Base-by-base conservation (phyloP, 495 filamentous ascomycete species). In the Neohortaea acidophila region DNA sequence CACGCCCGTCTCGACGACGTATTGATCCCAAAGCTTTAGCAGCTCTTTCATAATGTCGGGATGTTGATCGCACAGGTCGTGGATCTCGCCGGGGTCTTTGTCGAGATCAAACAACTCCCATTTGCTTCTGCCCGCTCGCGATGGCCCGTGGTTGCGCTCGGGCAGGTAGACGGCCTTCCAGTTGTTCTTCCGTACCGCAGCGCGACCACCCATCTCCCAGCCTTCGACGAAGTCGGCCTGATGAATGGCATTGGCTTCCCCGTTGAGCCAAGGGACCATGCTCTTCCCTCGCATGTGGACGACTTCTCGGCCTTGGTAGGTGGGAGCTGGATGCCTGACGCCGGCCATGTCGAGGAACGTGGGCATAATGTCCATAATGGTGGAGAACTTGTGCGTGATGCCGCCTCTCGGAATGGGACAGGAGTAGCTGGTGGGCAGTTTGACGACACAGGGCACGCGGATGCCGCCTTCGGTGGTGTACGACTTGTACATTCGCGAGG, bases 391-490 rank as follows among this genome's bases (percentile, higher is more conserved):
- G 34, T 37, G 34, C 23, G 22, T 26, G 22, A 37, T 34, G 15
- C 34, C 22, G 32, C 13, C 13, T 21, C 21, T 34, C 6, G 32
- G 32, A 5, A 21, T 15, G 5, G 32, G 32, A 34, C 32, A 34
- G 10, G 19, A 15, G 19, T 34, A 34, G 5, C 15, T 20, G 7
- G 17, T 15, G 7, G 32, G 32, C 8, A 34, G 21, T 21, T 34
- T 34, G 7, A 20, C 32, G 10, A 34, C 13, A 15, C 70, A 73
- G 2, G 71, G 70, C n/a, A 69, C 66, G 13, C 66, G 62, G 12
- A 73, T 65, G 26, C 69, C 71, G n/a, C 72, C 70, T 39, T 77
- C 67, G 11, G 71, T 71, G 7, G 68, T 37, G 20, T 34, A 34
- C 9, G 32, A 34, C 41, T 73, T 74, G 53, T 69, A 70, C 11